Evolutionary conservation across 129 eudicot species (phyloP), one percentile per base, ranked within the genome.

Genomic region (Lonicera japonica): DNA sequence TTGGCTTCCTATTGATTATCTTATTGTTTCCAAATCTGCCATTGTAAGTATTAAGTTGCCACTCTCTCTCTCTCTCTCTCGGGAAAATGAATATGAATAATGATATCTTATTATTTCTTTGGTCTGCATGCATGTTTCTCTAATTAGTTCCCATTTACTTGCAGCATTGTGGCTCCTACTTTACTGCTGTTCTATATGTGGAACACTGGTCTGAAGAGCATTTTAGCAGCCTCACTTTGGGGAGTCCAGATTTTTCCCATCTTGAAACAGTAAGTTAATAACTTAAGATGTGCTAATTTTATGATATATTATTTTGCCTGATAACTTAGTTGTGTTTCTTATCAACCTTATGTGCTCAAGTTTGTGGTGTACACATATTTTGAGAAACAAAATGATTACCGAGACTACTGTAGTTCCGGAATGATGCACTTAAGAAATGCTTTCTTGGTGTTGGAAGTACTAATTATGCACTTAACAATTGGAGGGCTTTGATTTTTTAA

Each of bases 161-260:
- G 53, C 81, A 94, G 99, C 75, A 66, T 53, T 88, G 95, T 72
- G 99, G 99, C 24, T 80, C 96, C 60, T 94, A 82, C 81, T 94
- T 94, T 60, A 88, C 99, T 61, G 95, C 99, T 61, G 86, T 94
- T 23, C 60, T 94, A 64, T 94, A 88, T 68, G 99, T 94, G 75
- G 99, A 94, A 72, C 82, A 94, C 76, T 94, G 99, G 99, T 94
- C 96, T 81, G 92, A 88, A 72, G 96, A 94, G 58, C 82, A 94
- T 67, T 94, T 94, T 70, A 76, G 70, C 22, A 52, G 71, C 74
- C 85, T 94, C 21, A 79, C 84, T 14, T 77, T 94, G 75, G 99
- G 99, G 19, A 82, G 77, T 61, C 99, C 99, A 70, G 96, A 94
- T 81, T 88, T 94, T 71, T 94, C 95, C 11, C 87, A 80, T 74